Evolutionary conservation across 345 rosid species (phyloP).

Genomic region (Populus simonii): DNA sequence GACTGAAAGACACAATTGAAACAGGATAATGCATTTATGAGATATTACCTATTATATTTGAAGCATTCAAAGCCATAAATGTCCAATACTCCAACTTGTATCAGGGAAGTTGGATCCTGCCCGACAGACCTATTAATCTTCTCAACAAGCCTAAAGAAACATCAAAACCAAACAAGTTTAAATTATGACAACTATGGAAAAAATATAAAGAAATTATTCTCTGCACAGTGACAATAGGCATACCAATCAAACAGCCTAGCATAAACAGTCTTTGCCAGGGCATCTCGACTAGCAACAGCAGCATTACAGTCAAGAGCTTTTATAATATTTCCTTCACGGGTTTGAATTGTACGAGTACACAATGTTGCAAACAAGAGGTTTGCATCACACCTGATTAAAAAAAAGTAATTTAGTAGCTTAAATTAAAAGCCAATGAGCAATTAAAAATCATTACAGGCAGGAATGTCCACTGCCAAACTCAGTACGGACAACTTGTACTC

Average conservation of each 20-base stretch:
- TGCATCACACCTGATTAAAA: conserved; percentile 72
- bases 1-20: not conserved
- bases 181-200: not conserved
- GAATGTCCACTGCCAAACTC: not conserved
- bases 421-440: not conserved
- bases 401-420: conserved; percentile 6
- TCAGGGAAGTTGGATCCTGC: conserved; percentile 68
- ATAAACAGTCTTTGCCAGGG: conserved; percentile 90
- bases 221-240: conserved; percentile 14
- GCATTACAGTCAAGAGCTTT: conserved; percentile 90
- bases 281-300: conserved; percentile 94
- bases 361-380: conserved; percentile 70
- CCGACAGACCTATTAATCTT: conserved; percentile 91
- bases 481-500: not conserved
- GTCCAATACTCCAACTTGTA: conserved; percentile 91
- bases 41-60: conserved; percentile 67
- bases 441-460: not conserved
- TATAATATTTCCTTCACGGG: conserved; percentile 88
- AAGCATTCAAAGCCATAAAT: conserved; percentile 99
- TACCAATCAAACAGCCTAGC: conserved; percentile 96
- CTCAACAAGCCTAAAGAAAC: conserved; percentile 74
- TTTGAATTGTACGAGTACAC: conserved; percentile 87
- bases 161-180: conserved; percentile 17
- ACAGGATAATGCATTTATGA: not conserved
- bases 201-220: conserved; percentile 3